Evolutionary conservation across 768 basidiomycete genomes (phyloP).

Genomic region (Tylopilus plumbeoviolaceoides): DNA sequence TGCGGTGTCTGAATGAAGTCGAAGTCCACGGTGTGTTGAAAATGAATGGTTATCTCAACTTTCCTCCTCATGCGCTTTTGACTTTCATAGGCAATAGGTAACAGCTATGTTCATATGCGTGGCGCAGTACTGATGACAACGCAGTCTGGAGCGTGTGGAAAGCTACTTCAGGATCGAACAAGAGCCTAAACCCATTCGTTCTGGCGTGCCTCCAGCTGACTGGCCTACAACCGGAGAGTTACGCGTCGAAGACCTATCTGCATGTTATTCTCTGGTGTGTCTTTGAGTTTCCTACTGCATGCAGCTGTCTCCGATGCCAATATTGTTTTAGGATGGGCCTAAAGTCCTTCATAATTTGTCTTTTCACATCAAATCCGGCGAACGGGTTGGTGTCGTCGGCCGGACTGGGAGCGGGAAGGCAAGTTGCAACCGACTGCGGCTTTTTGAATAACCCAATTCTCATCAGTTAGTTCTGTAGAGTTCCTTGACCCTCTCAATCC

Average conservation of each 20-base stretch:
- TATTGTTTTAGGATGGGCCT: not conserved
- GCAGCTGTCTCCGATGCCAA: not conserved
- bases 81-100: not conserved
- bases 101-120: too few relatives aligned
- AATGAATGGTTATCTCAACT: too few relatives aligned
- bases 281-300: too few relatives aligned
- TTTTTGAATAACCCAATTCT: not conserved
- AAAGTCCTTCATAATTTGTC: not conserved
- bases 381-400: not conserved
- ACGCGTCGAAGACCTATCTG: constrained; percentile 4
- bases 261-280: constrained; percentile 1
- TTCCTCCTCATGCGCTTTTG: too few relatives aligned
- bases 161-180: not conserved
- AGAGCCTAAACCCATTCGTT: not conserved
- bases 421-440: not conserved
- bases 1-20: constrained; percentile 42
- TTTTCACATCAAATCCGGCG: not conserved
- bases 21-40: constrained; percentile 39
- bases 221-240: not conserved
- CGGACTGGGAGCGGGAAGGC: not conserved
- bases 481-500: not conserved
- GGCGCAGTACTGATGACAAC: not conserved
- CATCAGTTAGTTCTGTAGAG: not conserved
- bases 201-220: too few relatives aligned
- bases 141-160: not conserved